Percentiles rank a stretch among this genome's conserved stretches.
Conservation (phyloP, 2,329 filamentous ascomycete species). For the Diaporthe citrichinensis region DNA sequence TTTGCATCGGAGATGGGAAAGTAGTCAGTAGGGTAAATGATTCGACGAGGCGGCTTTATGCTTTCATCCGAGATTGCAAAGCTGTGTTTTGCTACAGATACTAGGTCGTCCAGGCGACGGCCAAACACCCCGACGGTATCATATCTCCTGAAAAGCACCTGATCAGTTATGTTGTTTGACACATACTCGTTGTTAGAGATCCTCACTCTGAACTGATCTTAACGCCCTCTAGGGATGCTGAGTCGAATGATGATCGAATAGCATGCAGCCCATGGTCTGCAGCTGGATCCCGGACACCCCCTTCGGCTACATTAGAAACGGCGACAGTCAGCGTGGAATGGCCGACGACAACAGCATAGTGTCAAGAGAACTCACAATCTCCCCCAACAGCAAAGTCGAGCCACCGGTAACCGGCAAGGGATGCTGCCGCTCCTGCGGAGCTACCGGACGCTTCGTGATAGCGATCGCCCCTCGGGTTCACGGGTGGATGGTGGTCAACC, state of each 20-base stretch:
- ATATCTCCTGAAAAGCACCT: conserved; percentile 33
- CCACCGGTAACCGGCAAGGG: conserved; percentile 46
- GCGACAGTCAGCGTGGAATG: neutral
- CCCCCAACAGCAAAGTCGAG: conserved; percentile 45
- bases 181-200: too few relatives aligned
- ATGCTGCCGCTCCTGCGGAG: conserved; percentile 44
- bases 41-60: neutral
- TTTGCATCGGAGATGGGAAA: conserved; percentile 26
- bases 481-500: conserved; percentile 48
- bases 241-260: conserved; percentile 32
- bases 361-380: conserved; percentile 50
- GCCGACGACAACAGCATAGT: conserved; percentile 45
- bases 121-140: conserved; percentile 36
- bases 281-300: conserved; percentile 32
- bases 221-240: conserved; percentile 31
- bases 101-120: conserved; percentile 30
- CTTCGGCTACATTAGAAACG: conserved; percentile 12
- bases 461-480: conserved; percentile 50
- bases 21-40: conserved; percentile 37
- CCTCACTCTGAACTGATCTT: conserved; percentile 36
- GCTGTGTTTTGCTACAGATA: conserved; percentile 33
- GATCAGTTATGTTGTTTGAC: neutral
- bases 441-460: conserved; percentile 45
- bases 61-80: conserved; percentile 1
- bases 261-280: conserved; percentile 38